A percentile compares a stretch with the other conserved stretches of the same genome.
Conservation (phyloP, 1,284 basidiomycete species). For the Tausonia pullulans region DNA sequence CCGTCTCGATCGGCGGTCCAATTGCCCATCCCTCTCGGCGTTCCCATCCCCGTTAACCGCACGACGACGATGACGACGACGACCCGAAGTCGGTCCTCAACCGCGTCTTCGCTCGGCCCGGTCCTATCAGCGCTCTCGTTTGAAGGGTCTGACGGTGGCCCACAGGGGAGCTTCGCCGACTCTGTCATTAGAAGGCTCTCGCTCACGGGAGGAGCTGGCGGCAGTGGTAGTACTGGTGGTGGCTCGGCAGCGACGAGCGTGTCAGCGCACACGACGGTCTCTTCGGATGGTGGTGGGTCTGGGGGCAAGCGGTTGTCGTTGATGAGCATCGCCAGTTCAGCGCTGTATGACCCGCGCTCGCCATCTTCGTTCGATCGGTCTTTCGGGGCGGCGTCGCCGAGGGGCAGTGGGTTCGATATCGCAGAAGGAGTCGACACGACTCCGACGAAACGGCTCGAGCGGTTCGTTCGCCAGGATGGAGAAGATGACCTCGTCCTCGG, state of each 20-base stretch:
- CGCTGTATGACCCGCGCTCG: no score
- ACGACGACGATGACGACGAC: neutral
- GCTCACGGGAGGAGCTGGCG: no score
- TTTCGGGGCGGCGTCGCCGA: neutral
- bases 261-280: no score
- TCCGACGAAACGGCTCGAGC: neutral
- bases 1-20: neutral
- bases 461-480: neutral
- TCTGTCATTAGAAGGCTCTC: conserved; percentile 10
- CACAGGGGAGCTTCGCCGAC: conserved; percentile 7
- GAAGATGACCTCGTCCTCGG: neutral
- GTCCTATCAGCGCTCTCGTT: conserved; percentile 12
- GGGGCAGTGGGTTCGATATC: neutral
- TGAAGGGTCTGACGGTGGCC: conserved; percentile 9
- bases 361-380: no score
- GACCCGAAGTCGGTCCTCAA: neutral
- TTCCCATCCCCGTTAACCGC: no score
- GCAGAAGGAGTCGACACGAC: neutral
- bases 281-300: no score
- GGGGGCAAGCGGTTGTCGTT: no score
- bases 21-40: no score
- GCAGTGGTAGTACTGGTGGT: no score
- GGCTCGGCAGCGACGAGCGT: no score
- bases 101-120: neutral
- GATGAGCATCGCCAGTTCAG: no score